phyloP scores from a whole-genome alignment of 371 early-diverging fungal species.

The Globomyces sp. region DNA sequence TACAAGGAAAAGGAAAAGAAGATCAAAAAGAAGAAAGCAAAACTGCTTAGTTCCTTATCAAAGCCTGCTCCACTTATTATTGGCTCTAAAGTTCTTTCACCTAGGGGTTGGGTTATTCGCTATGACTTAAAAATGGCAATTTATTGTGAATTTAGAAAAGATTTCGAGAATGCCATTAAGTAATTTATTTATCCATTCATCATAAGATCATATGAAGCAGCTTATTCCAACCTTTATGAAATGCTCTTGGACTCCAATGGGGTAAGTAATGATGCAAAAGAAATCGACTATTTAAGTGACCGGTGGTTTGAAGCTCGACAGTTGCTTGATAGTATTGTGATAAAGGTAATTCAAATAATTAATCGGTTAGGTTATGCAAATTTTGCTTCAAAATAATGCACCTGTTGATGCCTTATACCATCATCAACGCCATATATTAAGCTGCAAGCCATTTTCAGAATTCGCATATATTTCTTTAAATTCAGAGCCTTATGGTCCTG shows the following conservation, averaged over 20 bases:
- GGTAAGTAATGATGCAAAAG: neutral
- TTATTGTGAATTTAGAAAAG: slow-evolving; percentile 76
- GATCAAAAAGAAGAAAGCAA: slow-evolving; percentile 66
- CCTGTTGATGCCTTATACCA: slow-evolving; percentile 67
- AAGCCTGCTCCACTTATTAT: slow-evolving; percentile 16
- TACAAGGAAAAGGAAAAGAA: slow-evolving; percentile 74
- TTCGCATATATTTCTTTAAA: slow-evolving; percentile 24
- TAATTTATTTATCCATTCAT: slow-evolving; percentile 19
- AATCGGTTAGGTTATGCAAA: slow-evolving; percentile 24
- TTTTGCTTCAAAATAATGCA: slow-evolving; percentile 64
- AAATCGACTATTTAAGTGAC: neutral
- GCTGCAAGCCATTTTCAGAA: slow-evolving; percentile 36
- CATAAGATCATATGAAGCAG: slow-evolving; percentile 65
- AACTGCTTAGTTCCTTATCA: slow-evolving; percentile 50
- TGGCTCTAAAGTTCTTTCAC: slow-evolving; percentile 23
- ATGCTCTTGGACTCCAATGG: slow-evolving; percentile 14
- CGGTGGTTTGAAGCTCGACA: slow-evolving; percentile 64
- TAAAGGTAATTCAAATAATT: slow-evolving; percentile 15
- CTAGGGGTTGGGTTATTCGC: slow-evolving; percentile 73
- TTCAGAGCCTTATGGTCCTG: neutral
- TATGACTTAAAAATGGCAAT: slow-evolving; percentile 78
- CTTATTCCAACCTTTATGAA: slow-evolving; percentile 64
- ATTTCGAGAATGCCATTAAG: slow-evolving; percentile 71
- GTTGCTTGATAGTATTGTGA: slow-evolving; percentile 70
- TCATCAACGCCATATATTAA: slow-evolving; percentile 65